Evolutionary conservation across 1,139 yeast genomes (phyloP), one percentile per base, ranked within the genome.

Genomic region (Ogataea hybrid): DNA sequence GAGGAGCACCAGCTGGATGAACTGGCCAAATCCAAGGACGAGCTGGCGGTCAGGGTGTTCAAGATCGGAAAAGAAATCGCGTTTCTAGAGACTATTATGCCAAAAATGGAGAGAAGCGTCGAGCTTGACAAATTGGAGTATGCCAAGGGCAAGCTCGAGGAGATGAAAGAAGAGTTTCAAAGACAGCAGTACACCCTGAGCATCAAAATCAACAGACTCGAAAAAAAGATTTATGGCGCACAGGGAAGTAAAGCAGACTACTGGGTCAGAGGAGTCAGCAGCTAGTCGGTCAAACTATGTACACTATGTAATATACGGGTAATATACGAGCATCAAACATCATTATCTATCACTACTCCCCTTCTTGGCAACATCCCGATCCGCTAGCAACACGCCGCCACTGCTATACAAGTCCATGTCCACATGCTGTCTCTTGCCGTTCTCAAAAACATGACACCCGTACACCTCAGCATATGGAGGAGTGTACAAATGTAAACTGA

Each of bases 401-500:
- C 82, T 77, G 47, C 82, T 75, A 58, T 77, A 81, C 56, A 81
- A 70, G 43, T 80, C 69, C 79, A 80, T 75, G 56, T 75, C 74
- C 39, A 80, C 84, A 54, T 74, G 79, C 47, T 71, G 71, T 47
- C 64, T 67, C 32, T 84, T 84, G 39, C 71, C 71, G 20, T 73
- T 73, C 50, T 80, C 84, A 54, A 77, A 83, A 61, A 75, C 73
- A 46, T 75, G 68, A 57, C 88, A 82, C 7, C 89, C 89, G 55
- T 73, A 77, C 61, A 77, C 68, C 41, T 82, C 69, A 5, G 90
- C 90, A 61, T 82, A 81, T 8, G 92, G 90, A 7, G 92, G 89
- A 11, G 90, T 83, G 64, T 84, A 84, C 44, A 84, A 70, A 62
- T 84, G 92, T 56, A 84, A 69, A 28, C 85, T 75, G 8, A 84